Evolutionary conservation across 768 basidiomycete genomes (phyloP).

Genomic region (Galerina marginata): DNA sequence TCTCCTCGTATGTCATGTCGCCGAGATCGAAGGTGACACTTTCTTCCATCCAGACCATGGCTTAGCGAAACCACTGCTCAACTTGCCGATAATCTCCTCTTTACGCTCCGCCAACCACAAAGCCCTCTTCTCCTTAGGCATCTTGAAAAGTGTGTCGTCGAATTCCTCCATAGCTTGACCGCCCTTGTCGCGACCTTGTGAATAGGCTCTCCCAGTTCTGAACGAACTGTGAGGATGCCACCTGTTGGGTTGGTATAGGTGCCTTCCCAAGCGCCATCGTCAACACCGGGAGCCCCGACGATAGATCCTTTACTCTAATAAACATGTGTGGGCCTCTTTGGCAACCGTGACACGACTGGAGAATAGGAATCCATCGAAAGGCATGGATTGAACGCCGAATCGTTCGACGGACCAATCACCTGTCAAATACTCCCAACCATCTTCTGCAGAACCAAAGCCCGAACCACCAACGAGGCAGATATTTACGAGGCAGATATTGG

Average conservation of each 20-base stretch:
- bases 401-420: constrained; percentile 91
- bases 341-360: constrained; percentile 98
- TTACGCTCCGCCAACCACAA: constrained; percentile 88
- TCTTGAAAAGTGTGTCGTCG: constrained; percentile 92
- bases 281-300: constrained; percentile 88
- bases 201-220: constrained; percentile 97
- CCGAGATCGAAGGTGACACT: constrained; percentile 81
- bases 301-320: constrained; percentile 97
- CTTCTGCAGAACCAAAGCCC: constrained; percentile 94
- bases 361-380: constrained; percentile 96
- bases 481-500: constrained; percentile 94
- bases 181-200: constrained; percentile 98
- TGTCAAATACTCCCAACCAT: constrained; percentile 95
- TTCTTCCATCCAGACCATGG: constrained; percentile 98
- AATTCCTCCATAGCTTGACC: constrained; percentile 99
- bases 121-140: constrained; percentile 94
- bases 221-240: constrained; percentile 94
- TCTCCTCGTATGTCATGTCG: constrained; percentile 99
- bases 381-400: constrained; percentile 93
- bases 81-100: constrained; percentile 86
- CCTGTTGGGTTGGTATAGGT: constrained; percentile 95
- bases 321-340: constrained; percentile 97
- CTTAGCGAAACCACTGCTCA: constrained; percentile 96
- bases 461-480: constrained; percentile 92
- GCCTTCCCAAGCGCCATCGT: constrained; percentile 90